Base-by-base conservation (phyloP, 225 moss, liverwort and hornwort species). In the Physcomitrium patens region DNA sequence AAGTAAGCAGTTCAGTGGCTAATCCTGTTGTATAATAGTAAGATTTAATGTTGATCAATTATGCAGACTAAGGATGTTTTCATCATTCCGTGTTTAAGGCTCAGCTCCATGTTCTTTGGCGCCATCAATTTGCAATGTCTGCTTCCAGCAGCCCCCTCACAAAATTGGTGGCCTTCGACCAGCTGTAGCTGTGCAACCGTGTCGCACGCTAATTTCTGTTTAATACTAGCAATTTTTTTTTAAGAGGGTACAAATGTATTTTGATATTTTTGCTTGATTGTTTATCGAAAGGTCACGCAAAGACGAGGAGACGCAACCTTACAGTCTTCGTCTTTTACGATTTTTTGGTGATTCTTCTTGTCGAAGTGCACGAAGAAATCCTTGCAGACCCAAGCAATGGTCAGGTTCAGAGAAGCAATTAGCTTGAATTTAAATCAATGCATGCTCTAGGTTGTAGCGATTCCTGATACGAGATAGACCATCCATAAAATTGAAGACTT, bases 241-340 rank as follows among this genome's bases (percentile, higher is more conserved):
- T 4, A 37, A 0, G 31, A 37, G 31, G 31, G 31, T 37, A 37
- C 31, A 37, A 3, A 37, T 37, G 24, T 37, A 4, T 4, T 37
- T 37, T 4, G 31, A 37, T 37, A 1, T 37, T 37, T 4, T 4
- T 23, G 17, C 15, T 26, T 47, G 27, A 48, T 49, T 72, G 3
- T 43, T 9, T 47, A 23, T 68, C 68, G 68, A 76, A 68, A 10
- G 49, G 67, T 27, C 48, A 67, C 18, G 58, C 28, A 28, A 58
- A 57, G 47, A 41, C 18, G 68, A 76, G 16, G 11, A 41, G 76
- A 24, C 13, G 42, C 68, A 51, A 76, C 76, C 13, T n/a, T 76
- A 23, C 59, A 46, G 22, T 76, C 19, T 22, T 19, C 47, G 18
- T 43, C 27, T 27, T 19, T 5, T 59, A 17, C 13, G 20, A 20